A percentile compares a stretch with the other conserved stretches of the same genome.
These are phyloP conservation scores for Apiotrichum domesticum DNA, from an alignment of 1,284 basidiomycete genomes.

Conservation along the genomic window DNA sequence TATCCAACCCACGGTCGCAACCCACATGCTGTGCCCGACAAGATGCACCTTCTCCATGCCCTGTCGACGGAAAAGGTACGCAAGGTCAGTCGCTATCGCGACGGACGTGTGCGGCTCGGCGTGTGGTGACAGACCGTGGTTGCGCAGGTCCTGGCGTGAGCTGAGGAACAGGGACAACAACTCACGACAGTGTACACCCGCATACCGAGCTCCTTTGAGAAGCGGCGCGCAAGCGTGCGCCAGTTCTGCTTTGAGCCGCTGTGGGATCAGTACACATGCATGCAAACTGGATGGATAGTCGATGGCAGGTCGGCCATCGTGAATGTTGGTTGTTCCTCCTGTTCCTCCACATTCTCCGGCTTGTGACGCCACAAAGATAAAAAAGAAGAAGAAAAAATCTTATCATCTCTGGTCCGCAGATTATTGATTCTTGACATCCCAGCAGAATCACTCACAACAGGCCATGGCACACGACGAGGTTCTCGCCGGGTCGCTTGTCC, in stretches of 20 bases:
- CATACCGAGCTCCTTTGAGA: conserved; percentile 48
- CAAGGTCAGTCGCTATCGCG: conserved; percentile 47
- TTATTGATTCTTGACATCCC: no score
- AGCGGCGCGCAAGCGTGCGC: conserved; percentile 50
- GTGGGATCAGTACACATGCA: background rate
- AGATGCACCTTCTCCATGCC: conserved; percentile 47
- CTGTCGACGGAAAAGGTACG: conserved; percentile 45
- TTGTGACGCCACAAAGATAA: no score
- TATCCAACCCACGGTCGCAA: background rate
- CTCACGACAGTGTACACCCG: conserved; percentile 51
- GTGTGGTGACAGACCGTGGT: conserved; percentile 54
- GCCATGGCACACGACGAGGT: conserved; percentile 51
- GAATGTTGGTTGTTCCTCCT: no score
- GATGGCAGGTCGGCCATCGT: no score
- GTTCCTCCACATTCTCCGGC: no score
- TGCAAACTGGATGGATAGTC: no score
- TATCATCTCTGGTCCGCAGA: no score
- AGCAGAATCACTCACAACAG: conserved; percentile 40
- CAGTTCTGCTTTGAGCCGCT: conserved; percentile 56
- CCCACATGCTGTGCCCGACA: conserved; percentile 54
- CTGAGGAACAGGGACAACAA: background rate
- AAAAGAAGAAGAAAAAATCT: no score
- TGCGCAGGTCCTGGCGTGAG: conserved; percentile 50
- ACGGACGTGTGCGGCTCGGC: conserved; percentile 49
- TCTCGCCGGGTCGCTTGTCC: conserved; percentile 24